Evolutionary conservation across 768 basidiomycete species (phyloP).

Genomic region (Porphyrellus cyaneotinctus): DNA sequence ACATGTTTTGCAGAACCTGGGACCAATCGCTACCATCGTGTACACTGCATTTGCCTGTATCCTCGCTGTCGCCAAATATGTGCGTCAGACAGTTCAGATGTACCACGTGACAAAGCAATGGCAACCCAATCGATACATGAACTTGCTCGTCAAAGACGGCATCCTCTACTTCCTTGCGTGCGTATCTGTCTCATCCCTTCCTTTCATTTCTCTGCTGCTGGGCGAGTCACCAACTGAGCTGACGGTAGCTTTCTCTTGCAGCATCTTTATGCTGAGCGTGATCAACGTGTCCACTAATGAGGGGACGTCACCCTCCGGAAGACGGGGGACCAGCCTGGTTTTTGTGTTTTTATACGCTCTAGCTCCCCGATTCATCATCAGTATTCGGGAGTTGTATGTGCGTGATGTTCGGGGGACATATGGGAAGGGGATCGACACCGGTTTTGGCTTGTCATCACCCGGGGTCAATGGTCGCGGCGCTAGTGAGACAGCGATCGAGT

Average conservation of each 20-base stretch:
- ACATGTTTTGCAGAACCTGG: background rate
- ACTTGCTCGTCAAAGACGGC: background rate
- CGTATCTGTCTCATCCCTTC: background rate
- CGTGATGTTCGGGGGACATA: background rate
- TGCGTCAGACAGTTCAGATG: background rate
- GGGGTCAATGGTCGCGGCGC: too few relatives aligned
- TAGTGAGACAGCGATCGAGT: background rate
- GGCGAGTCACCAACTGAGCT: background rate
- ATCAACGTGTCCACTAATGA: too few relatives aligned
- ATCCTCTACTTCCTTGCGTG: background rate
- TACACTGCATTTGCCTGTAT: background rate
- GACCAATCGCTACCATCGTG: background rate
- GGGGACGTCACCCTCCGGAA: background rate
- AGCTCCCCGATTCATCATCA: background rate
- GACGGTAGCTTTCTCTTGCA: background rate
- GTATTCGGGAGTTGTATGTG: background rate
- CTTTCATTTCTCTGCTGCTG: background rate
- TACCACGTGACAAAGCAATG: background rate
- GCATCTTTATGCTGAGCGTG: background rate
- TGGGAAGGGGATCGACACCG: background rate
- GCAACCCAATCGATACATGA: background rate
- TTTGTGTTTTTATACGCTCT: background rate
- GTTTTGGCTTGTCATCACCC: background rate
- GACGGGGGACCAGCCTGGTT: background rate
- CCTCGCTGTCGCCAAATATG: background rate